phyloP scores from a whole-genome alignment of 495 filamentous ascomycete species.

The Sabuloglossum arenarium region DNA sequence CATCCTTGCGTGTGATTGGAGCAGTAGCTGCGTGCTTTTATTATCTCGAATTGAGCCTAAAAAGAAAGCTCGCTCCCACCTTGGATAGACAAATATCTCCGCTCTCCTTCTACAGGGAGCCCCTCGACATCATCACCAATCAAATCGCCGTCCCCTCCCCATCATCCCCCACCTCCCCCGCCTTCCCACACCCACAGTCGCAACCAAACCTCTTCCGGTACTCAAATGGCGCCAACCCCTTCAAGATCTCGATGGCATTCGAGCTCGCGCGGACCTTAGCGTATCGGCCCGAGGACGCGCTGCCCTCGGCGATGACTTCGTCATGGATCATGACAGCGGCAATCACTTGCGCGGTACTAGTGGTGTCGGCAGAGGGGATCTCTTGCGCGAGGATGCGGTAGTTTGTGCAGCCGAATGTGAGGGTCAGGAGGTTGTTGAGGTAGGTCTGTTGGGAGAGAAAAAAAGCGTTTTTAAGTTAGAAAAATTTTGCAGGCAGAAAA shows the following conservation, averaged over 20 bases:
- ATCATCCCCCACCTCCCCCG: not conserved
- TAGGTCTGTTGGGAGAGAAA: slow-evolving; percentile 22
- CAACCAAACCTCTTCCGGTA: slow-evolving; percentile 43
- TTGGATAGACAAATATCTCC: not conserved
- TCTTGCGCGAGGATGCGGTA: slow-evolving; percentile 33
- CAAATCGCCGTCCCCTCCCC: no score
- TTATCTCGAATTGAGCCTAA: no score
- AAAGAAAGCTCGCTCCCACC: no score
- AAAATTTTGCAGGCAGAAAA: slow-evolving; percentile 7
- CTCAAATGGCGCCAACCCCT: slow-evolving; percentile 32
- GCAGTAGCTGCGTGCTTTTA: no score
- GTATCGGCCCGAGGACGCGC: slow-evolving; percentile 39
- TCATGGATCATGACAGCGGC: slow-evolving; percentile 65
- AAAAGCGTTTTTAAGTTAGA: not conserved
- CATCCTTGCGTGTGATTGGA: no score
- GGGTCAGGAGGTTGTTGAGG: slow-evolving; percentile 28
- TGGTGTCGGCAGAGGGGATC: slow-evolving; percentile 19
- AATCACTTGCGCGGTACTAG: slow-evolving; percentile 29
- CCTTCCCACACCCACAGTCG: no score
- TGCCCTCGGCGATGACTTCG: slow-evolving; percentile 37
- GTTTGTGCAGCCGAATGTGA: slow-evolving; percentile 29
- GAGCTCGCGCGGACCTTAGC: slow-evolving; percentile 57
- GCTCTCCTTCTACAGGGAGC: not conserved
- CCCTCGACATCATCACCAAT: no score
- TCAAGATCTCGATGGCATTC: slow-evolving; percentile 35